Base-by-base conservation (phyloP, 768 basidiomycete species). In the Lyophyllum shimeji region DNA sequence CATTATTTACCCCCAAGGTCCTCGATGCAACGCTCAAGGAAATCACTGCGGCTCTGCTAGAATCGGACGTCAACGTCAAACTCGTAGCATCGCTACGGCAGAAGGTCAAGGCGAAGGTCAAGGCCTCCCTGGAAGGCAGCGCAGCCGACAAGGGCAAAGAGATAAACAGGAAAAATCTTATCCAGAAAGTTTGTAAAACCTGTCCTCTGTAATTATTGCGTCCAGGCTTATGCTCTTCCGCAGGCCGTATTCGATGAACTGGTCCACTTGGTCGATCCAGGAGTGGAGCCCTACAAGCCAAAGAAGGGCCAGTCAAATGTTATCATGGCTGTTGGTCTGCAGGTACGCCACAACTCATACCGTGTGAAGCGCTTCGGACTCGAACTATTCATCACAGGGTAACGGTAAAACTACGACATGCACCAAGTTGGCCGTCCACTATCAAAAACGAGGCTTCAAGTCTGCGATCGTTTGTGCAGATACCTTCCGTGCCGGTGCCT, bases 401-500 rank as follows among this genome's bases (percentile, higher is more conserved):
- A 97, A 96, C 51, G 97, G 97, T 42, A 99, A 99, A 79, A 99
- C 97, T 4, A 99, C 97, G 20, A 98, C 96, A 39, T 99, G 97
- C 73, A 99, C 97, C 9, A 99, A 98, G 66, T 86, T 99, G 39
- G 97, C 97, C 0, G 96, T 96, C 1, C 89, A 98, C 74, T 98
- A 98, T 70, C 95, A 96, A 70, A 90, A 92, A 66, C 87, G 95
- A 60, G 97, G 97, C 7, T 92, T 98, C 81, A 95, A 96, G 70
- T 90, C 95, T 12, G 93, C 89, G 58, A 95, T 99, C 52, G 96
- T 99, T 61, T 99, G 97, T 66, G 97, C 97, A 20, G 97, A 99
- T 72, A 99, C 97, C 0, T 99, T 99, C 79, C 91, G 97, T 74
- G 97, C 97, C 2, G 97, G 97, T 50, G 97, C 97, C 34, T 99